Evolutionary conservation across 805 yeast genomes (phyloP), one percentile per base, ranked within the genome.

Genomic region (Spathaspora boniae): DNA sequence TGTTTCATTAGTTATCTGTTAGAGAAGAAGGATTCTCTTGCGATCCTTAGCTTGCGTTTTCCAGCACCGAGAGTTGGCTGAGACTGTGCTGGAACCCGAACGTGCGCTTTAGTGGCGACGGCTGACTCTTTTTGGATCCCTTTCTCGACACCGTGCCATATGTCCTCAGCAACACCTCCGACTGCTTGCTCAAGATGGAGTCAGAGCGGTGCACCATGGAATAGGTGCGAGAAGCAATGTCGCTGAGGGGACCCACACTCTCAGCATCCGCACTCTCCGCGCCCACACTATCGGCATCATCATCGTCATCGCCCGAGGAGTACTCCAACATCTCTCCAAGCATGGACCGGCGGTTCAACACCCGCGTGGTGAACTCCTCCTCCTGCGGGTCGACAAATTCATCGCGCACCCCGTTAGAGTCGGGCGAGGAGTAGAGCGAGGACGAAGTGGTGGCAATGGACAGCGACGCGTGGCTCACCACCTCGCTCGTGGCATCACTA

Each of bases 321-420:
- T 67, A 65, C 35, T 65, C 72, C 37, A 67, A 51, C 73, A 67
- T 65, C 8, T 67, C 71, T 21, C 70, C 68, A 42, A 67, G 49
- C 47, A 67, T 58, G 8, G 70, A 64, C 36, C 63, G 56, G 35
- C 73, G 56, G 38, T 67, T 62, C 26, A 45, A 45, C 39, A 38
- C 51, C 26, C 42, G 45, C 31, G 41, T 49, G 43, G 47, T 41
- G 42, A 66, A 57, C 33, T 51, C 56, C 33, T 53, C 57, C 8
- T 49, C 48, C 15, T 36, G 15, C 4, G 28, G 12, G 16, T 31
- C 19, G 49, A 41, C 16, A 31, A 16, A 18, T 4, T 41, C 38
- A 22, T 42, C 46, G 15, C 35, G 15, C 4, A 16, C 12, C 6
- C 14, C 11, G n/a, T n/a, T 18, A 4, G 27, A 5, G 4, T 31